A percentile compares a stretch with the other conserved stretches of the same genome.
Conservation (phyloP, 345 rosid genomes). For the Dovyalis caffra region DNA sequence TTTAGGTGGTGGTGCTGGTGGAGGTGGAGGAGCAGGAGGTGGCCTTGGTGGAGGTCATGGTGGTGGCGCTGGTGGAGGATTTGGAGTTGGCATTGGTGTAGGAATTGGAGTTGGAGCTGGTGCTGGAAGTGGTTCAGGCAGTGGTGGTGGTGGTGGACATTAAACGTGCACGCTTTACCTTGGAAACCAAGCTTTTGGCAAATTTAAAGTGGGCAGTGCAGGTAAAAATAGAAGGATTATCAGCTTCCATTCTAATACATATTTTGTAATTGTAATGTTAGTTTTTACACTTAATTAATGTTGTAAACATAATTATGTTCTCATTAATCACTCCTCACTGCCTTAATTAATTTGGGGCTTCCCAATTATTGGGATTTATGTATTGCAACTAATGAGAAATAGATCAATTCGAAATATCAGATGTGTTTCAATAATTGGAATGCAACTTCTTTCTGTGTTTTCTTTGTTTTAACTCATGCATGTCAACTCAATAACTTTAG, state of each 20-base stretch:
- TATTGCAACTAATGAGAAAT: no score
- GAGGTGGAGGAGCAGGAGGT: no score
- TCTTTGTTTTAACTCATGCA: neutral
- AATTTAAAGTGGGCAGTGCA: neutral
- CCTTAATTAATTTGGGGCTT: no score
- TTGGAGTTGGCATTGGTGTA: constrained; percentile 8
- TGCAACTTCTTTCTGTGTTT: neutral
- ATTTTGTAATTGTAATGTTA: neutral
- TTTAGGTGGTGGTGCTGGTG: neutral
- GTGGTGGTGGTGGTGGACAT: neutral
- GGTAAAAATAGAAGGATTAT: neutral
- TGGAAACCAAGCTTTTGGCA: neutral
- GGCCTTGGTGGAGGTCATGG: constrained; percentile 1
- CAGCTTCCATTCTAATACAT: neutral
- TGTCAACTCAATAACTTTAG: neutral
- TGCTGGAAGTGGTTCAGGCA: constrained; percentile 7
- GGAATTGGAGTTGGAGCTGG: constrained; percentile 5
- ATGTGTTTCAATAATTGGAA: neutral
- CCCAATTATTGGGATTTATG: no score
- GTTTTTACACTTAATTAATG: neutral
- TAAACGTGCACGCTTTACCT: neutral
- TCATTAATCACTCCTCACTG: neutral
- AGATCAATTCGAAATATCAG: neutral
- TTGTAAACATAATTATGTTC: neutral
- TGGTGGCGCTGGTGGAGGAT: constrained; percentile 4